phyloP scores from a whole-genome alignment of 192 early-diverging fungal genomes.

The Podila clonocystis region DNA sequence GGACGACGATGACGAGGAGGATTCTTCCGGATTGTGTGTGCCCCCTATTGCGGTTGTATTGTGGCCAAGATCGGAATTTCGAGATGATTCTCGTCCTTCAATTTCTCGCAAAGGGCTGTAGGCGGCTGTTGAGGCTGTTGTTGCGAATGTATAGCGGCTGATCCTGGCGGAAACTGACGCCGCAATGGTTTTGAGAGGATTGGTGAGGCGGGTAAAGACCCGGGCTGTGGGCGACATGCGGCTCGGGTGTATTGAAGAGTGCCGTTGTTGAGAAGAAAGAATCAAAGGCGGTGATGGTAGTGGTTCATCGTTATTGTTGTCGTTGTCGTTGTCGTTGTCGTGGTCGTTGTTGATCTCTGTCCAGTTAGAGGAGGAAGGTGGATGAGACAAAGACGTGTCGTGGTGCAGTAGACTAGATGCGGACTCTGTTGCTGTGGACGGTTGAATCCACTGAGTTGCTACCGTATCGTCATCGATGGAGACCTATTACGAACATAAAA shows the following conservation, averaged over 20 bases:
- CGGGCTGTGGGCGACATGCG: neutral
- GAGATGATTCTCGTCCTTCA: neutral
- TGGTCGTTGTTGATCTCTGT: neutral
- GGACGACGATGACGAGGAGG: neutral
- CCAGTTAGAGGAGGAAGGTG: neutral
- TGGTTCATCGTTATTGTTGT: no score
- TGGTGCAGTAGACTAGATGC: neutral
- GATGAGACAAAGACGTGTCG: neutral
- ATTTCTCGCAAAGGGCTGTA: neutral
- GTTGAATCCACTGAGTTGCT: neutral
- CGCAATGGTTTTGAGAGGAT: neutral
- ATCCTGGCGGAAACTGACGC: neutral
- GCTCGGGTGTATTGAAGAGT: neutral
- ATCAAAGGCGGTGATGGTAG: neutral
- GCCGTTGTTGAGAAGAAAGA: constrained; percentile 1
- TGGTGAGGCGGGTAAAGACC: neutral
- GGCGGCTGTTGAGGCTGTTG: neutral
- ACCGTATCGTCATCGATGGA: neutral
- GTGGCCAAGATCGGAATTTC: neutral
- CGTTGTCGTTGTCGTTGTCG: neutral
- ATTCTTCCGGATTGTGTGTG: neutral
- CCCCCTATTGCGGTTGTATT: neutral
- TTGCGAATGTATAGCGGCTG: no score
- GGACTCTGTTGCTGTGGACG: neutral
- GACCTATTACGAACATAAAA: neutral